A percentile compares a stretch with the other conserved stretches of the same genome.
Evolutionary conservation across 1,139 yeast species (phyloP).

Genomic region (Lodderomyces orthopsilosis): DNA sequence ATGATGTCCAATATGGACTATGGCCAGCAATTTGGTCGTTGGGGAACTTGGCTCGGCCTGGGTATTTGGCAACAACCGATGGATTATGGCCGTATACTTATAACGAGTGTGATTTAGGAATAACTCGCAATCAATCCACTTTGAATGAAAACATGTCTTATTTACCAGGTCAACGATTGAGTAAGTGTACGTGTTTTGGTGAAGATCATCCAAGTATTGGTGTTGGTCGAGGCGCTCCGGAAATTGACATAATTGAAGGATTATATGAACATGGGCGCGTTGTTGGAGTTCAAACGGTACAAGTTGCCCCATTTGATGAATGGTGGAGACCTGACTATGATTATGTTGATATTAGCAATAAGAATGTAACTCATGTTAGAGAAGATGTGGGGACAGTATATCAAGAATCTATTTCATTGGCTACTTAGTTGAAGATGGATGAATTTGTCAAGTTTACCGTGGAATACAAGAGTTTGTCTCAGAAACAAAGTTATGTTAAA

Average conservation of each 20-base stretch:
- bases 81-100: slow-evolving; percentile 36
- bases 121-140: slow-evolving; percentile 30
- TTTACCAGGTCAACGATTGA: slow-evolving; percentile 30
- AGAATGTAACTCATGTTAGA: slow-evolving; percentile 24
- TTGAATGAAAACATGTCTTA: slow-evolving; percentile 27
- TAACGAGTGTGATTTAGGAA: slow-evolving; percentile 30
- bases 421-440: slow-evolving; percentile 21
- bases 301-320: slow-evolving; percentile 34
- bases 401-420: slow-evolving; percentile 31
- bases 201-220: slow-evolving; percentile 32
- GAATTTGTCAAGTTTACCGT: slow-evolving; percentile 28
- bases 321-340: slow-evolving; percentile 35
- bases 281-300: slow-evolving; percentile 29
- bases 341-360: slow-evolving; percentile 20
- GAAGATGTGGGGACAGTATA: slow-evolving; percentile 29
- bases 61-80: slow-evolving; percentile 30
- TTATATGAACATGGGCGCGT: slow-evolving; percentile 20
- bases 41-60: slow-evolving; percentile 32
- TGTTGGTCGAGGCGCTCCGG: slow-evolving; percentile 33
- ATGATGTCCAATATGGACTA: slow-evolving; percentile 20
- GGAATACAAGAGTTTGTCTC: slow-evolving; percentile 23
- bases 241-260: slow-evolving; percentile 33
- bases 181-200: slow-evolving; percentile 24
- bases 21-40: slow-evolving; percentile 37
- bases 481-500: slow-evolving; percentile 22